Evolutionary conservation across 441 rosid genomes (phyloP), one percentile per base, ranked within the genome.

Genomic region (Daphne laureola): DNA sequence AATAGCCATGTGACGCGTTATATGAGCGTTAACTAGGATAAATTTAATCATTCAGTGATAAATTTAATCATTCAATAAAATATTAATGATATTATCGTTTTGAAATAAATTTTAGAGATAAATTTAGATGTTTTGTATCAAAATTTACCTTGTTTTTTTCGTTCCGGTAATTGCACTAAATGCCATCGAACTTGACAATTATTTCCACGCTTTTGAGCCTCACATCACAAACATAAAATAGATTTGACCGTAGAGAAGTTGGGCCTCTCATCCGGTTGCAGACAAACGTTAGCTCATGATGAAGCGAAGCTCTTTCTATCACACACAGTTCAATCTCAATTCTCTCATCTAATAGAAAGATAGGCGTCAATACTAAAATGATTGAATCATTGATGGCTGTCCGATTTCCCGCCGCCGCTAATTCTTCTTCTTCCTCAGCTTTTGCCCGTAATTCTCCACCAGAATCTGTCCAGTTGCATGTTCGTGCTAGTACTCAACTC

Each of bases 341-440:
- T 36, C 46, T 25, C 8, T n/a, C 8, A 14, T n/a, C n/a, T n/a
- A 5, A 35, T 27, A 41, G 12, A 45, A 42, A 36, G 43, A 35
- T 1, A 45, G 43, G 58, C 13, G 8, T 47, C 27, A 15, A 48
- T 55, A 66, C 51, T 78, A 54, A 63, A 73, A 84, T 75, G 87
- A 79, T 72, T 53, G 92, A 83, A 56, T 73, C 87, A 51, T 70
- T 82, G 63, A 62, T 79, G 78, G 87, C 87, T 65, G 76, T 75
- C 12, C 92, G 88, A 63, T 75, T 83, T 50, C 54, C 73, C 55
- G 67, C 84, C 72, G 78, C 69, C 49, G 38, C 1, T 9, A 75
- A 66, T 54, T 67, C 80, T 71, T 68, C 67, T 67, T 75, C 79
- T 38, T 73, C 82, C 63, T 43, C 82, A 45, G 51, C 78, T 64